Evolutionary conservation across 805 yeast genomes (phyloP), one percentile per base, ranked within the genome.

Genomic region (Clavispora asparagi): DNA sequence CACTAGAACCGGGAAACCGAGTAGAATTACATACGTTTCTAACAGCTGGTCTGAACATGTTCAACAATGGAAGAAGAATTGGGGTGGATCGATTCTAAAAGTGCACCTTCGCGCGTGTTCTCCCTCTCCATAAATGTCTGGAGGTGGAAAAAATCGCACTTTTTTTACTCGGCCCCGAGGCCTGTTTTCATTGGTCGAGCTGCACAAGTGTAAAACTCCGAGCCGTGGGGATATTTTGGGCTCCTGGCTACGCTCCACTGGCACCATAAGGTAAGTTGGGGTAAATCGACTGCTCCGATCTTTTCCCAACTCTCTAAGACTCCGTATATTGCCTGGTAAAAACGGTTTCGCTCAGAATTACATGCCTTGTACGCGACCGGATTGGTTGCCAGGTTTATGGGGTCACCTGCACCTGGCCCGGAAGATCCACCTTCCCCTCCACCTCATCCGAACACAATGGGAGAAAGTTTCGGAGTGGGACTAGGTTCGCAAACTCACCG

Each of bases 21-120:
- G 13, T 25, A 10, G 7, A 6, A 1, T 11, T 37, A 54, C 58
- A 47, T 54, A 54, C 58, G 51, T 51, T 54, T 48, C 47, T 54
- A 49, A 45, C 43, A 37, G 55, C 52, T 40, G 56, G 52, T 54
- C 53, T 54, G 47, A 54, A 47, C 58, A 54, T 54, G 35, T 28
- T 52, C 42, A 32, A 31, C 41, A 39, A 29, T 27, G 47, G 41
- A 42, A 41, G 42, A 44, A 31, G 38, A 31, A 41, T 32, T 41
- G 46, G 42, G 43, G 40, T 40, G 47, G 39, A 45, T 35, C 49
- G 40, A 41, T 29, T 42, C 44, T 39, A 32, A 32, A 33, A 33
- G 37, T 31, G 35, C 16, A 17, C 37, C 25, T 33, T 33, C n/a
- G 23, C 37, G 37, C 37, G 37, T 33, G 37, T 33, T 33, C 37